These are phyloP conservation scores for Fomitopsis betulina DNA, from an alignment of 1,284 basidiomycete species.

Conservation along the genomic window DNA sequence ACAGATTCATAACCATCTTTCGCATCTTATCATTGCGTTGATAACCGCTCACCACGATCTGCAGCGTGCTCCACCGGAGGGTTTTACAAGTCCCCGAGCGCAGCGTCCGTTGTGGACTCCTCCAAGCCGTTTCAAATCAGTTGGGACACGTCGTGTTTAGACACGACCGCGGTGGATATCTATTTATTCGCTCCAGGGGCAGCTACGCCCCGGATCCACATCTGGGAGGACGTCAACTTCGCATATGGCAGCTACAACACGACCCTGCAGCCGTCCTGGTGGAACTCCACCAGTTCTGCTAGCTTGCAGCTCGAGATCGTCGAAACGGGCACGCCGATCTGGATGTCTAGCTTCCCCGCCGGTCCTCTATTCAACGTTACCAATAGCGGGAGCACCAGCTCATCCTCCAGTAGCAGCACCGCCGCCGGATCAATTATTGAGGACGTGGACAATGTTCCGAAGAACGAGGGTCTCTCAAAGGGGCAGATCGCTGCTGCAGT, in stretches of 20 bases:
- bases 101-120: slow-evolving; percentile 48
- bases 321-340: slow-evolving; percentile 46
- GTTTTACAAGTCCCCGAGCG: slow-evolving; percentile 64
- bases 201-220: slow-evolving; percentile 48
- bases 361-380: slow-evolving; percentile 75
- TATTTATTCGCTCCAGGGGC: slow-evolving; percentile 63
- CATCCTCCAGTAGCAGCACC: slow-evolving; percentile 34
- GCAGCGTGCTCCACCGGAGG: slow-evolving; percentile 52
- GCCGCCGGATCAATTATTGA: slow-evolving; percentile 15
- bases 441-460: slow-evolving; percentile 32
- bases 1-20: too few species aligned
- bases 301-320: slow-evolving; percentile 68
- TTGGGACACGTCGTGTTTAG: slow-evolving; percentile 68
- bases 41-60: neutral
- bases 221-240: slow-evolving; percentile 59
- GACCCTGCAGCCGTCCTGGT: slow-evolving; percentile 68
- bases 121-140: slow-evolving; percentile 55
- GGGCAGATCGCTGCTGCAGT: slow-evolving; percentile 79
- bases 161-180: slow-evolving; percentile 56
- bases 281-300: slow-evolving; percentile 58
- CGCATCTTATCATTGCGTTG: neutral
- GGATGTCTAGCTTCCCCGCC: slow-evolving; percentile 52
- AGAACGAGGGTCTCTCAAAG: slow-evolving; percentile 37
- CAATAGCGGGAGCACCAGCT: slow-evolving; percentile 44
- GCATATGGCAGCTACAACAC: slow-evolving; percentile 50